A percentile compares a stretch with the other conserved stretches of the same genome.
Conservation (phyloP, 768 basidiomycete genomes). For the Tricholoma sp. region DNA sequence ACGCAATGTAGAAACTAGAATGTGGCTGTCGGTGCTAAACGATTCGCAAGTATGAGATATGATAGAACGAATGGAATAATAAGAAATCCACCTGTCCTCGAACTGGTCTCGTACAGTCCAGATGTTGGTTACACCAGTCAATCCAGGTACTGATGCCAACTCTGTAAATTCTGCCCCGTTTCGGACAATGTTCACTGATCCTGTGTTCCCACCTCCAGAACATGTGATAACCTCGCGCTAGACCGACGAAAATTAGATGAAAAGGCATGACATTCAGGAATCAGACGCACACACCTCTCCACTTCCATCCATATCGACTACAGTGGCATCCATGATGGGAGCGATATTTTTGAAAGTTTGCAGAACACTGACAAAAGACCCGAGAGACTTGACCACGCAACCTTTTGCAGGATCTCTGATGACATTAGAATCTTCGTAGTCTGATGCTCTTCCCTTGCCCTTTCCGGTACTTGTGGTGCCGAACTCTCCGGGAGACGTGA, state of each 20-base stretch:
- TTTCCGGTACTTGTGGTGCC: constrained; percentile 25
- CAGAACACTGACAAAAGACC: constrained; percentile 56
- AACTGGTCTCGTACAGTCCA: constrained; percentile 55
- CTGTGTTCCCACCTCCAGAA: constrained; percentile 75
- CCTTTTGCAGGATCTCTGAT: constrained; percentile 29
- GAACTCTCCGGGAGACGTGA: constrained; percentile 32
- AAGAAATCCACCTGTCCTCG: constrained; percentile 34
- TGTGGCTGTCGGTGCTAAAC: constrained; percentile 46
- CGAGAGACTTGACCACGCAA: constrained; percentile 44
- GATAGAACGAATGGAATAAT: constrained; percentile 18
- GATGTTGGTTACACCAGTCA: constrained; percentile 51
- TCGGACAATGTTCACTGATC: constrained; percentile 71
- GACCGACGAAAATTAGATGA: neutral
- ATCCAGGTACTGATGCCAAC: constrained; percentile 49
- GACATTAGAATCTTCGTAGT: constrained; percentile 26
- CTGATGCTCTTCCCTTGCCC: constrained; percentile 31
- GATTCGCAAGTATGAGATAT: constrained; percentile 1
- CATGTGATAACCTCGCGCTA: constrained; percentile 83
- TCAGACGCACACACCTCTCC: constrained; percentile 56
- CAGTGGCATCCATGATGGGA: constrained; percentile 76
- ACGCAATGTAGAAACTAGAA: constrained; percentile 57
- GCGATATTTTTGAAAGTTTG: constrained; percentile 73
- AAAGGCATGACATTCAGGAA: neutral
- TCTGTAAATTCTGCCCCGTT: constrained; percentile 81
- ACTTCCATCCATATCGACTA: constrained; percentile 67